These are phyloP conservation scores for Pseudogymnoascus sp. DNA, from an alignment of 2,329 filamentous ascomycete genomes.

Conservation along the genomic window DNA sequence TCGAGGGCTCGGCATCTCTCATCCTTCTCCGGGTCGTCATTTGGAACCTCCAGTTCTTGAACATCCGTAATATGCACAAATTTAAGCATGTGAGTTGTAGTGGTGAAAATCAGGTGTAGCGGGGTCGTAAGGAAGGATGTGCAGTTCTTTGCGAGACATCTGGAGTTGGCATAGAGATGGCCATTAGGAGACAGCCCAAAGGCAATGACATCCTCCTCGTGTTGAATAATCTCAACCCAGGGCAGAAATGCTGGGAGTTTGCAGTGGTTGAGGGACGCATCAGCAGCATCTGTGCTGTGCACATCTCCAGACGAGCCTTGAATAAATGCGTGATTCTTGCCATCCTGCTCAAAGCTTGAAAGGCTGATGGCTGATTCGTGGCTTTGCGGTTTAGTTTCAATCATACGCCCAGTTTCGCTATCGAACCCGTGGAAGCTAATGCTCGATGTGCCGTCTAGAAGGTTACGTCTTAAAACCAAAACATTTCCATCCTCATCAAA, in stretches of 20 bases:
- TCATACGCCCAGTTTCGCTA: constrained; percentile 23
- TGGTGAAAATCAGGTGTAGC: constrained; percentile 84
- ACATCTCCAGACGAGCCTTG: constrained; percentile 24
- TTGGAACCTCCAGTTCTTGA: constrained; percentile 71
- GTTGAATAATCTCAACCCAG: constrained; percentile 27
- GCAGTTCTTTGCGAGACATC: constrained; percentile 72
- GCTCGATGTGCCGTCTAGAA: constrained; percentile 1
- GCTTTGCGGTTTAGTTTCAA: constrained; percentile 17
- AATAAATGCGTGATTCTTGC: constrained; percentile 19
- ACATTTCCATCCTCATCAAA: neutral
- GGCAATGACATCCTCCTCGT: constrained; percentile 21
- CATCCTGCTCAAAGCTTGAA: constrained; percentile 22
- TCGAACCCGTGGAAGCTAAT: constrained; percentile 23
- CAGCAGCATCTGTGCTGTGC: constrained; percentile 18
- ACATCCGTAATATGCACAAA: constrained; percentile 72
- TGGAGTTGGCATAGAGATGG: constrained; percentile 68
- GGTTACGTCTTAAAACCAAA: neutral
- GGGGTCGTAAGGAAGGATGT: constrained; percentile 82
- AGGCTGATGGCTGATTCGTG: constrained; percentile 15
- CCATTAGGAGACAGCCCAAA: constrained; percentile 67
- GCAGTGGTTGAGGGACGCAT: constrained; percentile 19
- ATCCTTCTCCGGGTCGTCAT: constrained; percentile 83
- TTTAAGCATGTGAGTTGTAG: constrained; percentile 85
- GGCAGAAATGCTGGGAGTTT: constrained; percentile 26
- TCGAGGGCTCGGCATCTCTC: constrained; percentile 90